Percentiles rank a stretch among this genome's conserved stretches.
Evolutionary conservation across 306 rosid species (phyloP).

Genomic region (Hylodesmum podocarpum): DNA sequence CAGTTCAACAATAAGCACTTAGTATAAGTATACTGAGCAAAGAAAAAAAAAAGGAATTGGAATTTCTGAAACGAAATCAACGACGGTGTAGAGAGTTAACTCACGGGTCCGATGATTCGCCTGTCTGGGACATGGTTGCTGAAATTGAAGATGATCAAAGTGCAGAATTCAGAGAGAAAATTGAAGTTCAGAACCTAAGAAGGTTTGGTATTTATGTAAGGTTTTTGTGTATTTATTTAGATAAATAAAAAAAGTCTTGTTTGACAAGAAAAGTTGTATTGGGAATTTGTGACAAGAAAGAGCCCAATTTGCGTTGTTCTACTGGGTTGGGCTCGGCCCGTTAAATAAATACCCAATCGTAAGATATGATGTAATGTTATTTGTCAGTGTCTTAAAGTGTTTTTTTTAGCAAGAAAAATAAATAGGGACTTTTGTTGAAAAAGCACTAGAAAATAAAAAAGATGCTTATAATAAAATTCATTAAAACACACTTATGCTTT

Average conservation of each 20-base stretch:
- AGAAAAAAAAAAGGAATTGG: not conserved
- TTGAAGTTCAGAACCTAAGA: not conserved
- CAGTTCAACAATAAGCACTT: not conserved
- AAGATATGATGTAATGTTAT: too few relatives aligned
- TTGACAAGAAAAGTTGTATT: not conserved
- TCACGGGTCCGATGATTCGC: conserved; percentile 61
- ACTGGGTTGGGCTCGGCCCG: not conserved
- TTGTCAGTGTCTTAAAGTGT: too few relatives aligned
- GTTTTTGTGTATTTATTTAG: not conserved
- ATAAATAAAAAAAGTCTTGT: not conserved
- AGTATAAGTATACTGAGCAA: not conserved
- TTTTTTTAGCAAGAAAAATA: not conserved
- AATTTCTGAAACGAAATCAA: not conserved
- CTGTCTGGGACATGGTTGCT: conserved; percentile 39
- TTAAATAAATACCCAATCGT: too few relatives aligned
- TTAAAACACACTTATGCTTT: too few relatives aligned
- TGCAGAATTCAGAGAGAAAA: not conserved
- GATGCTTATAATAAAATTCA: too few relatives aligned
- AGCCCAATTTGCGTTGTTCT: not conserved
- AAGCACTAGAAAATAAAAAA: too few relatives aligned
- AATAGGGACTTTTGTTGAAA: not conserved
- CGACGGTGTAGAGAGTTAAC: conserved; percentile 9
- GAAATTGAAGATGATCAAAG: conserved; percentile 20
- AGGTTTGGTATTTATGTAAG: not conserved
- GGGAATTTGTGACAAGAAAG: too few relatives aligned